Percentiles rank a stretch among this genome's conserved stretches.
Conservation (phyloP, 2,329 filamentous ascomycete genomes). For the Scortechinia acanthostroma region DNA sequence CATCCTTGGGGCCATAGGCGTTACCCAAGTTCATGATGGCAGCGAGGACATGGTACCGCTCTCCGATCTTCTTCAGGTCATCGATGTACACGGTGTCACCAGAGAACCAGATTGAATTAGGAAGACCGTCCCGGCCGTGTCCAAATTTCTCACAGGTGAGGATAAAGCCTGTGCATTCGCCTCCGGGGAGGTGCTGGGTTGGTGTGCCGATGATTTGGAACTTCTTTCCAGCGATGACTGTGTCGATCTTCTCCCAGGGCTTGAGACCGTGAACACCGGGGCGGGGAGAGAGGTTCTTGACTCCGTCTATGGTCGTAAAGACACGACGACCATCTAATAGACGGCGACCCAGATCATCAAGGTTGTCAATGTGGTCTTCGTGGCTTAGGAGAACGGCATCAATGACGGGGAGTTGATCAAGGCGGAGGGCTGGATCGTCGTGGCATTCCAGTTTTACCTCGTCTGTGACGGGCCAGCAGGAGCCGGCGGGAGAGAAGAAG, state of each 20-base stretch:
- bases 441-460: too few species aligned
- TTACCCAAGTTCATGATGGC: constrained; percentile 31
- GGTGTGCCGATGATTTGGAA: constrained; percentile 33
- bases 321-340: constrained; percentile 35
- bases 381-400: constrained; percentile 39
- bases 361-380: constrained; percentile 39
- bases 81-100: constrained; percentile 38
- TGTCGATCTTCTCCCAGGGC: constrained; percentile 24
- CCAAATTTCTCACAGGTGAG: constrained; percentile 26
- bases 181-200: constrained; percentile 29
- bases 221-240: constrained; percentile 16
- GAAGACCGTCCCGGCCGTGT: constrained; percentile 16
- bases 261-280: constrained; percentile 27
- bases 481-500: too few species aligned
- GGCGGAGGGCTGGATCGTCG: constrained; percentile 20
- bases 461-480: too few species aligned
- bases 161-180: constrained; percentile 35
- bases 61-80: constrained; percentile 23
- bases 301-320: constrained; percentile 34
- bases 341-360: constrained; percentile 33
- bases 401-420: constrained; percentile 30
- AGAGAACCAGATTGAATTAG: constrained; percentile 37
- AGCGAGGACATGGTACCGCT: constrained; percentile 23
- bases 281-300: constrained; percentile 29
- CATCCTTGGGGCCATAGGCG: constrained; percentile 11